These are phyloP conservation scores for Tetradesmus lagerheimii DNA, from an alignment of 139 green algal genomes.

Conservation along the genomic window DNA sequence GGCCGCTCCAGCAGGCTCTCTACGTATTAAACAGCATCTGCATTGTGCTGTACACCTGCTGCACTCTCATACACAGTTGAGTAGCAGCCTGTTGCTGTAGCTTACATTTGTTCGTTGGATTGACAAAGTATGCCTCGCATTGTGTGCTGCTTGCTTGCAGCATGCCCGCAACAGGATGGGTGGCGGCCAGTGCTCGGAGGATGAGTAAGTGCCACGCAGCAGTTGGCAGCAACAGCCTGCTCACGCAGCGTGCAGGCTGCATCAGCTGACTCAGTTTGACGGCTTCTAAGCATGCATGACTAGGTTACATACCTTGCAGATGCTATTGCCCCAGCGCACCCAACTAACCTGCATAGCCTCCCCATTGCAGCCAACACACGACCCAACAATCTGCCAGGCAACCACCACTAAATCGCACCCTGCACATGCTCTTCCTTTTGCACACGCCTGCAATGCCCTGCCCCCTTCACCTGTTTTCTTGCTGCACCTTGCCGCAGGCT, in stretches of 20 bases:
- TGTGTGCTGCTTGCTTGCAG: not conserved
- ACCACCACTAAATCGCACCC: not conserved
- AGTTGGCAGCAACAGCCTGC: not conserved
- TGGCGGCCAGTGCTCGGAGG: not conserved
- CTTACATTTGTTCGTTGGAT: no score
- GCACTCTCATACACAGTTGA: not conserved
- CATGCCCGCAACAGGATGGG: not conserved
- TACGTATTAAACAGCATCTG: not conserved
- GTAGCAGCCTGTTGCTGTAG: not conserved
- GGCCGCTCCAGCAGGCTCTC: not conserved
- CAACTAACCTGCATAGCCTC: not conserved
- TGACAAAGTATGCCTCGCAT: not conserved
- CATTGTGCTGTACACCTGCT: not conserved
- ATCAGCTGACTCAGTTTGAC: no score
- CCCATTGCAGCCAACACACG: not conserved
- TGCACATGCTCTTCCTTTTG: not conserved
- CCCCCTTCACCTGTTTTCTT: not conserved
- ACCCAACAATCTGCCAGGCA: not conserved
- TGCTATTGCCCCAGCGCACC: not conserved
- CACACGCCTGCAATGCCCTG: not conserved
- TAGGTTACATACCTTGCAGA: no score
- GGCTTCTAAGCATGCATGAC: not conserved
- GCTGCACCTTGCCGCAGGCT: slow-evolving; percentile 14
- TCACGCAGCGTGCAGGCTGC: no score
- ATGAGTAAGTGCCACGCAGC: not conserved